Evolutionary conservation across 2,329 filamentous ascomycete genomes (phyloP), one percentile per base, ranked within the genome.

Genomic region (Xylariales sp.): DNA sequence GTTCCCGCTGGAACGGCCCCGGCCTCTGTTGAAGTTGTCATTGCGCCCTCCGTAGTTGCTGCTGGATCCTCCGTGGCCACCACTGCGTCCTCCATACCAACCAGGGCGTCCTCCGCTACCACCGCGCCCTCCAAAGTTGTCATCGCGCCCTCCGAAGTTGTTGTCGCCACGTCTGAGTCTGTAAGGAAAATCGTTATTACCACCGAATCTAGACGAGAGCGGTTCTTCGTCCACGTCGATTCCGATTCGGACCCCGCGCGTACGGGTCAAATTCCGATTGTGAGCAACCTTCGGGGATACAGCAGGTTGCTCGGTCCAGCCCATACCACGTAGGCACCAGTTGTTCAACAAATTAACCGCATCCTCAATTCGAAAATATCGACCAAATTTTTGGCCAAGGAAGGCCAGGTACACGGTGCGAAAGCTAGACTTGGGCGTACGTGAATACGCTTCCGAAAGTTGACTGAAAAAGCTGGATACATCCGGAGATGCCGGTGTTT

Each of bases 391-490:
- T 50, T 81, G 81, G 61, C 89, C 88, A 50, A 92, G 84, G 53
- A 87, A 77, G 8, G 87, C 85, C 18, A 81, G 78, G 79, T 93
- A 93, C 0, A 84, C 82, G 2, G 80, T 79, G 12, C 73, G 74
- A 64, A 88, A 82, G 52, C 82, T 69, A 3, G 76, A 73, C 7
- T 75, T 76, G 16, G 83, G 82, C 3, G 87, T 74, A 3, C 71
- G 72, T 54, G 80, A 72, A 66, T 85, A 83, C 2, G 85, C 83
- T 0, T 81, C 71, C 9, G 78, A 73, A 16, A 86, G 53, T 14
- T 83, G 75, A 5, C 77, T 70, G 55, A 91, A 83, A 5, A 83
- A 79, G n/a, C 41, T 34, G 1, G 66, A 39, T 2, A 69, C 63
- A 8, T 78, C 45, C 78, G 75, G 3, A 84, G 83, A 28, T 84